phyloP scores from a whole-genome alignment of 2,329 filamentous ascomycete genomes.

The Fusarium nelsonii region DNA sequence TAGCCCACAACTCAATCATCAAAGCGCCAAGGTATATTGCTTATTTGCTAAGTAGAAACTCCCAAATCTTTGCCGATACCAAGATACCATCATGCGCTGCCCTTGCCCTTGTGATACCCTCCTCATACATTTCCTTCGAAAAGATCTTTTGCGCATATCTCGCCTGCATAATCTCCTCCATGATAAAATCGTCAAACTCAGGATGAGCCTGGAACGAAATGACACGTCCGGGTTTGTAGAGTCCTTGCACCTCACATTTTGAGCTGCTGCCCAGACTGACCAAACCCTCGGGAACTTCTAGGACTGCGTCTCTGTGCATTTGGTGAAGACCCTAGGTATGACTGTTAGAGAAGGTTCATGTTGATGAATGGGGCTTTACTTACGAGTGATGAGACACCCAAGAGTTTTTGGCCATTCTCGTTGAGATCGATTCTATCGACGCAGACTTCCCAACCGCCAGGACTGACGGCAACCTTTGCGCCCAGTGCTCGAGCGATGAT shows the following conservation, averaged over 20 bases:
- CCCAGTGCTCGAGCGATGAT: conserved; percentile 58
- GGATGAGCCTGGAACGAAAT: conserved; percentile 60
- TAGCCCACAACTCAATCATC: not conserved
- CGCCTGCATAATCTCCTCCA: conserved; percentile 50
- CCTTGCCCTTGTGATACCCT: conserved; percentile 46
- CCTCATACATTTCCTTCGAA: conserved; percentile 45
- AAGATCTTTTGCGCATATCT: conserved; percentile 48
- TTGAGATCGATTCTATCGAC: conserved; percentile 55
- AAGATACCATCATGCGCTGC: conserved; percentile 48
- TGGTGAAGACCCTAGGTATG: conserved; percentile 53
- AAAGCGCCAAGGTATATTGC: accelerated
- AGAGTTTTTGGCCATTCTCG: conserved; percentile 53
- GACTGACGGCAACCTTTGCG: conserved; percentile 53
- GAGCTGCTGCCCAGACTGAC: conserved; percentile 56
- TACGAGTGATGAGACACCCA: conserved; percentile 50
- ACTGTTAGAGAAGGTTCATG: not conserved
- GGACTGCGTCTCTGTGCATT: conserved; percentile 60
- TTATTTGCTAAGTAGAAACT: conserved; percentile 36
- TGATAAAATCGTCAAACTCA: conserved; percentile 56
- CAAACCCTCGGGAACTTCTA: conserved; percentile 53
- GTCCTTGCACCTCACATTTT: conserved; percentile 55
- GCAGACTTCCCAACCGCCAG: conserved; percentile 58
- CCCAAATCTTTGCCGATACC: conserved; percentile 47
- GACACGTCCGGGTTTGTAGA: conserved; percentile 53
- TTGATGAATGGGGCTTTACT: accelerated